Conservation (phyloP, 2,329 filamentous ascomycete species). For the Chaetomium strumarium region DNA sequence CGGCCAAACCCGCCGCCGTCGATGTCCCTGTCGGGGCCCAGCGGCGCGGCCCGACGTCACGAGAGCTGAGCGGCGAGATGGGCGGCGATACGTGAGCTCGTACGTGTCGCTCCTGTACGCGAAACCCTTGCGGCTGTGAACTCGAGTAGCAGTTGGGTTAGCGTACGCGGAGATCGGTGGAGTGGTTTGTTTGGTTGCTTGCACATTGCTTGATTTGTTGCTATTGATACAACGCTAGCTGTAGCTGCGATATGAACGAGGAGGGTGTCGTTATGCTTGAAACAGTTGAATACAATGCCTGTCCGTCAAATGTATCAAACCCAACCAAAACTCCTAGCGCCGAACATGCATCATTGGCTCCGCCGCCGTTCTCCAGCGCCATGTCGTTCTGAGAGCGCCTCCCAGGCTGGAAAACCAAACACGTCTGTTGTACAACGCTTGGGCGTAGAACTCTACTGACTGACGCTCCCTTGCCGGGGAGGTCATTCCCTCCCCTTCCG, state of each 20-base stretch:
- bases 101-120: not conserved
- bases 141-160: slow-evolving; percentile 2
- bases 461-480: not conserved
- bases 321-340: not conserved
- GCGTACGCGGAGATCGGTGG: not conserved
- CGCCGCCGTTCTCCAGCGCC: slow-evolving; percentile 1
- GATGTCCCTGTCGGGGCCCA: slow-evolving; percentile 24
- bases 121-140: not conserved
- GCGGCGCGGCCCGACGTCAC: slow-evolving; percentile 44
- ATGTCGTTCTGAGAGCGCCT: not conserved
- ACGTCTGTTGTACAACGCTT: not conserved
- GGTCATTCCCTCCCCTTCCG: slow-evolving; percentile 14
- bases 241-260: not conserved
- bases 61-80: slow-evolving; percentile 56
- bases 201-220: not conserved
- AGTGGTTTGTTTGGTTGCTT: not conserved
- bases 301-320: not conserved
- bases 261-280: not conserved
- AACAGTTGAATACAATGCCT: not conserved
- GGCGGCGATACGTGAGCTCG: slow-evolving; percentile 47
- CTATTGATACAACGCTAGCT: not conserved
- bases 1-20: slow-evolving; percentile 15
- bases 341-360: not conserved
- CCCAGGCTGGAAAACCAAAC: not conserved
- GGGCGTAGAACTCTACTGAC: too few species aligned